Evolutionary conservation across 1,139 yeast genomes (phyloP).

Genomic region (Nakaseomyces nivariensis): DNA sequence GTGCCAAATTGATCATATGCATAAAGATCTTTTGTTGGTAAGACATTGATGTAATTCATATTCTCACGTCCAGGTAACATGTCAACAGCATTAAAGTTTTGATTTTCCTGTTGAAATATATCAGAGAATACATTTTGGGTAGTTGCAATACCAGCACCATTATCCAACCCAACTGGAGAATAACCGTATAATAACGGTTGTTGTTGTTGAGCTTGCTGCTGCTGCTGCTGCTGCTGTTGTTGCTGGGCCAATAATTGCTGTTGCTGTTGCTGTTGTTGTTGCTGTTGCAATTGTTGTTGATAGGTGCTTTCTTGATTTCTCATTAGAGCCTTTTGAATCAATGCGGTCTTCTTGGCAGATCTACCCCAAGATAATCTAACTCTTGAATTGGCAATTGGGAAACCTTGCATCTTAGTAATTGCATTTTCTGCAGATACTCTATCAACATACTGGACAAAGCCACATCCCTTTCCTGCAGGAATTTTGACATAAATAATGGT

Average conservation of each 20-base stretch:
- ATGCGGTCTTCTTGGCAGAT: slow-evolving; percentile 18
- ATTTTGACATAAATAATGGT: slow-evolving; percentile 55
- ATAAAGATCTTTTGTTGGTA: slow-evolving; percentile 11
- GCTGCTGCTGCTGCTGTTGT: slow-evolving; percentile 5
- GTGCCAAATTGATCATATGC: slow-evolving; percentile 1
- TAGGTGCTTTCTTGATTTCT: slow-evolving; percentile 4
- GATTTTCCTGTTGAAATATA: not conserved
- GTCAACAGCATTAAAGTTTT: not conserved
- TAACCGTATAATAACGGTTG: slow-evolving; percentile 9
- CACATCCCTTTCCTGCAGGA: slow-evolving; percentile 64
- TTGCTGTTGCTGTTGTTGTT: slow-evolving; percentile 1
- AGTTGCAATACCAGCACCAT: slow-evolving; percentile 2
- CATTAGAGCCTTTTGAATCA: slow-evolving; percentile 11
- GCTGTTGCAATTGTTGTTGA: slow-evolving; percentile 1
- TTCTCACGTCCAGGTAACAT: slow-evolving; percentile 11
- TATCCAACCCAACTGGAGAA: slow-evolving; percentile 4
- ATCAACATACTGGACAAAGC: slow-evolving; percentile 55
- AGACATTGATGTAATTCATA: slow-evolving; percentile 5
- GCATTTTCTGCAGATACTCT: slow-evolving; percentile 67
- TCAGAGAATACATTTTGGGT: slow-evolving; percentile 5
- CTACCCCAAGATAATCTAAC: slow-evolving; percentile 69
- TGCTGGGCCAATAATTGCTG: slow-evolving; percentile 1
- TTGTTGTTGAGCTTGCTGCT: slow-evolving; percentile 6
- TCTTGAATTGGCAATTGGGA: slow-evolving; percentile 56
- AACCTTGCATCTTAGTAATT: slow-evolving; percentile 65